Evolutionary conservation across 2,329 filamentous ascomycete genomes (phyloP), one percentile per base, ranked within the genome.

Genomic region (Pyrenochaeta sp.): DNA sequence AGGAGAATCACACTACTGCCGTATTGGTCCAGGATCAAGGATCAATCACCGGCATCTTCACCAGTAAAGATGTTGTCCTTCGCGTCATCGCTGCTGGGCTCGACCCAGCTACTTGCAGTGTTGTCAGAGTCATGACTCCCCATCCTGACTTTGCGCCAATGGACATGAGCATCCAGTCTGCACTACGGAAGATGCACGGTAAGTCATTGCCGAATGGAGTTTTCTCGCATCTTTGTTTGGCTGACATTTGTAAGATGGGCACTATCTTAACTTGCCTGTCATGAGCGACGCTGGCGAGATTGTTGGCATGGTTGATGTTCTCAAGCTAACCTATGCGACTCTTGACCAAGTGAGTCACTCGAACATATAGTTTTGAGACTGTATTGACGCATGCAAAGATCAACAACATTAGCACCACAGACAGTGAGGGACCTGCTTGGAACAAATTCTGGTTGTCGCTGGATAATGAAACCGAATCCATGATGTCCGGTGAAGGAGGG

Each of bases 401-500:
- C 67, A 97, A 97, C 77, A 91, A 90, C 46, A 97, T 99, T 87
- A 86, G 83, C 27, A 91, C 86, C 39, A 83, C 84, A 28, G 93
- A 96, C 67, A 90, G 85, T 60, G 94, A 99, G 74, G 94, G 94
- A 0, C 94, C 94, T 4, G 94, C 94, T 6, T 99, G 94, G 94
- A 97, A 96, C 78, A 99, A 97, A 74, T 99, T 99, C 77, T 99
- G 94, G 94, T 80, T 97, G 57, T 97, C 94, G 1, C 86, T 99
- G 61, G 85, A 97, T 71, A 85, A 95, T 61, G 93, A 96, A 71
- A 93, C 92, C 10, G 94, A 97, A 73, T 99, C 94, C 2, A 88
- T 96, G 81, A 86, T 97, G 72, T 99, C 94, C 47, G 94, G 92
- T 48, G 90, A 95, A 44, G 89, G 88, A 35, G 89, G 88, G 64